These are phyloP conservation scores for Penicillium dipodomyicola DNA, from an alignment of 495 filamentous ascomycete species.

Conservation along the genomic window DNA sequence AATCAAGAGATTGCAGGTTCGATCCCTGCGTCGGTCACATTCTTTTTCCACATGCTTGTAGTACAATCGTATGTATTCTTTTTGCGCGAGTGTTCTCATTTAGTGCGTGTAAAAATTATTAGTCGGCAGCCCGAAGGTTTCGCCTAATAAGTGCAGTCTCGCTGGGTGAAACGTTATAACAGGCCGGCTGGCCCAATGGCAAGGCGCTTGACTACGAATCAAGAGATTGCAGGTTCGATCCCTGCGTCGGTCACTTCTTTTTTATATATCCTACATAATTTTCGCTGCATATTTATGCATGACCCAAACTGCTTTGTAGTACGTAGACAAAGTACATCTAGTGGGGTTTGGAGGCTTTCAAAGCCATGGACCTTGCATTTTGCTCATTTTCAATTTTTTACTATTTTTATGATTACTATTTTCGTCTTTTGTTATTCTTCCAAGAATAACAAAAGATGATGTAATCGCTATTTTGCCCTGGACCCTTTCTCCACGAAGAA, in stretches of 20 bases:
- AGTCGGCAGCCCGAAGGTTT: too few species aligned
- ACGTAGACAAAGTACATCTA: not conserved
- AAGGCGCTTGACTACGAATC: slow-evolving; percentile 74
- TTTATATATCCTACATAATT: too few species aligned
- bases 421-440: not conserved
- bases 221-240: slow-evolving; percentile 56
- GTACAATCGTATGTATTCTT: not conserved
- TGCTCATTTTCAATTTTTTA: not conserved
- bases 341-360: not conserved
- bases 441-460: too few species aligned
- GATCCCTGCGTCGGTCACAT: slow-evolving; percentile 46
- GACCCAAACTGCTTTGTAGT: not conserved
- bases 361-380: not conserved
- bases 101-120: too few species aligned
- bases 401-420: not conserved
- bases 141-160: too few species aligned
- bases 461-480: not conserved
- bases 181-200: slow-evolving; percentile 64
- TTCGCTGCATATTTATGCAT: not conserved
- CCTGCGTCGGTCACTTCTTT: slow-evolving; percentile 46
- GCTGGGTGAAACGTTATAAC: too few species aligned
- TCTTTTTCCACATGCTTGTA: slow-evolving; percentile 8
- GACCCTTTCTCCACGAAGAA: not conserved
- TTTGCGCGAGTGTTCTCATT: too few species aligned
- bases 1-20: slow-evolving; percentile 61